phyloP scores from a whole-genome alignment of 2,329 filamentous ascomycete species.

The Colletotrichum nymphaeae region DNA sequence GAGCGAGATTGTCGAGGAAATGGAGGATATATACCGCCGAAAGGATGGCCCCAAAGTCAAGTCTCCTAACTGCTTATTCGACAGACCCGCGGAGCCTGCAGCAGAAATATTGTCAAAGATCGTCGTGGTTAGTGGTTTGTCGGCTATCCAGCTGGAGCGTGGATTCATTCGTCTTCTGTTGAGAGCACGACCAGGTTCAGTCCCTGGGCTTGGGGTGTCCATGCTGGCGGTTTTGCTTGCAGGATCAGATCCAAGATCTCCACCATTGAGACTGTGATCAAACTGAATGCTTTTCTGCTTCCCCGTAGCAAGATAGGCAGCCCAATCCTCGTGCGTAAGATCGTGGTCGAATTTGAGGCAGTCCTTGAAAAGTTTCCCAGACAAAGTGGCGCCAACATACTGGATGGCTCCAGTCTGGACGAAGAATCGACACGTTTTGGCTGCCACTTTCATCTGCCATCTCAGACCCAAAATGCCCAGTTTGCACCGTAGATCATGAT shows the following conservation, averaged over 20 bases:
- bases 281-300: slow-evolving; percentile 39
- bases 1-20: slow-evolving; percentile 45
- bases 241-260: not conserved
- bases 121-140: slow-evolving; percentile 46
- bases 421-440: slow-evolving; percentile 69
- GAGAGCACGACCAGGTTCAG: not conserved
- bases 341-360: slow-evolving; percentile 70
- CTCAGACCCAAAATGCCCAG: slow-evolving; percentile 65
- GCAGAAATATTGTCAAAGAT: slow-evolving; percentile 49
- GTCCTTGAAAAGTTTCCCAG: slow-evolving; percentile 68
- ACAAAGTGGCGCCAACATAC: slow-evolving; percentile 67
- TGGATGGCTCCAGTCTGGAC: slow-evolving; percentile 65
- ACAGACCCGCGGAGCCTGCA: slow-evolving; percentile 43
- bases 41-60: slow-evolving; percentile 45
- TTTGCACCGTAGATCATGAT: slow-evolving; percentile 68
- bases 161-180: slow-evolving; percentile 6
- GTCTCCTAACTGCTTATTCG: slow-evolving; percentile 45
- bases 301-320: slow-evolving; percentile 63
- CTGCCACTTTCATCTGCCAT: slow-evolving; percentile 70
- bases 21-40: slow-evolving; percentile 47
- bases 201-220: not conserved
- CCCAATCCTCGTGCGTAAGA: slow-evolving; percentile 67
- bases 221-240: not conserved
- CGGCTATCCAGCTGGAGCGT: slow-evolving; percentile 42
- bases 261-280: not conserved